Base-by-base conservation (phyloP, 2,329 filamentous ascomycete genomes). In the Colletotrichum siamense region DNA sequence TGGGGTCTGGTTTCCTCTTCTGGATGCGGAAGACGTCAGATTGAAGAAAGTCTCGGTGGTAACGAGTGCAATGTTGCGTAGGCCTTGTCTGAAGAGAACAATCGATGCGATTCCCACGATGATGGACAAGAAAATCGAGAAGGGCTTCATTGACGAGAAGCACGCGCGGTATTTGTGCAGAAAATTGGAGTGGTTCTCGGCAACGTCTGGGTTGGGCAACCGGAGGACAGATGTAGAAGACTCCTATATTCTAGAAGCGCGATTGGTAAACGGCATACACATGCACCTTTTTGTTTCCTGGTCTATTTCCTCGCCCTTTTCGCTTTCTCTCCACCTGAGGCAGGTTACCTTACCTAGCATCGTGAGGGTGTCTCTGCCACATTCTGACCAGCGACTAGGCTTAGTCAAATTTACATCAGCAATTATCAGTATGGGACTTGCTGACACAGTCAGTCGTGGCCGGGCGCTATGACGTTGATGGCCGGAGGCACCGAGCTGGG, bases 391-490 rank as follows among this genome's bases (percentile, higher is more conserved):
- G 78, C 75, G 67, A 61, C 39, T 55, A 52, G 57, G 67, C 69
- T 81, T 81, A 81, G 79, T 81, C 78, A 81, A 78, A 30, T 80
- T 81, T 81, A 81, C 80, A 81, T 81, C 80, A 81, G 80, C 80
- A 79, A 39, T 22, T 26, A 22, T 62, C 59, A 67, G 67, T 73
- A 28, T 69, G 65, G 34, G 55, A 15, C 18, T 69, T 22, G 67
- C 22, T 26, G 22, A 13, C 22, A 52, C n/a, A n/a, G 24, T n/a
- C 18, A 36, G 36, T 63, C 61, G 32, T 36, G 15, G 26, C 64
- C 36, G 16, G 24, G 26, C 34, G 64, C 39, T 49, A 49, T 49
- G 39, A 49, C 18, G 39, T 49, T 49, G 39, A 49, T 49, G 39
- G 39, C 18, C 39, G 39, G 39, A 49, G 39, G 39, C 39, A 49